Base-by-base conservation (phyloP, 805 yeast species). In the Debaryomyces castellii region DNA sequence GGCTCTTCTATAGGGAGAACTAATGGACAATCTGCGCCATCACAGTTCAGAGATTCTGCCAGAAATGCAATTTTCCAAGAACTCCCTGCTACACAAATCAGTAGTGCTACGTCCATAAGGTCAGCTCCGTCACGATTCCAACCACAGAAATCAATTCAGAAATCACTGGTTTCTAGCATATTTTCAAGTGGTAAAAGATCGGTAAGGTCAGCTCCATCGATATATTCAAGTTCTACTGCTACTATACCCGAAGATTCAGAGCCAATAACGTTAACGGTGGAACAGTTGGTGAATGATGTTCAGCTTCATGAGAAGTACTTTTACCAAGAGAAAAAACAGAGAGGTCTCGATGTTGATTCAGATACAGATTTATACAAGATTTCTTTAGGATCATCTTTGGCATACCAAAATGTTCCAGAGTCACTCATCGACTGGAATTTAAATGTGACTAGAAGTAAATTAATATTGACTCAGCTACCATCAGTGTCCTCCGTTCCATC, bases 351-450 rank as follows among this genome's bases (percentile, higher is more conserved):
- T 22, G 25, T 38, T 24, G 51, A 21, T 33, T 41, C 49, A 16
- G 59, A 57, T 16, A 22, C 33, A 10, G 71, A 66, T 34, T 50
- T 58, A 12, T 64, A 59, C 49, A 66, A 64, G 42, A 71, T 72
- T 39, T 66, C 73, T 12, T 52, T 72, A 28, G 77, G 76, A 3
- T 62, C 71, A n/a, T 70, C 61, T 11, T 59, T 72, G 24, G 58
- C 55, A 45, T 71, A 69, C 51, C 76, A 72, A 47, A 60, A 64
- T 46, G 55, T 56, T 8, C 67, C 69, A 24, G 79, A 75, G 50
- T 58, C 66, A 14, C 57, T 77, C 11, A 65, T 77, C 10, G 82
- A 77, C 53, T 77, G 82, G 82, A 76, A 76, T 53, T 62, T 77
- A 41, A 77, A 77, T 51, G 73, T 77, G 36, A 70, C 80, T 14